Percentiles rank a stretch among this genome's conserved stretches.
phyloP scores from a whole-genome alignment of 305 asterid species.

The Fraxinus paxiana region DNA sequence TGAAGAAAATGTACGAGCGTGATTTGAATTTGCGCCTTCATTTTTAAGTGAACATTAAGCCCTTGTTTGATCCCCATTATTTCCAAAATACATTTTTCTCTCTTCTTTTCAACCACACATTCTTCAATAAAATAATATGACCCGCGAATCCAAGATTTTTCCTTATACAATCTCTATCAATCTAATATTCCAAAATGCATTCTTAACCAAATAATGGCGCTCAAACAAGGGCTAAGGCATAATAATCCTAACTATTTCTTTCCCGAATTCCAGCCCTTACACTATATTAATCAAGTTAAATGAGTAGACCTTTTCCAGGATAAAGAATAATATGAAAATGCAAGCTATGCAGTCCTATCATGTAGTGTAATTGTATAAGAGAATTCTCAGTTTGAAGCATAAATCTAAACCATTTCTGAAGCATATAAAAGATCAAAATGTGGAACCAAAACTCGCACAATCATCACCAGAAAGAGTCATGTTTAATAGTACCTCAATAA shows the following conservation, averaged over 20 bases:
- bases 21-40: not conserved
- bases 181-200: not conserved
- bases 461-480: not conserved
- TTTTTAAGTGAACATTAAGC: not conserved
- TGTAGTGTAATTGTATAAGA: not conserved
- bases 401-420: not conserved
- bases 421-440: not conserved
- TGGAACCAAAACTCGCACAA: not conserved
- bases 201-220: not conserved
- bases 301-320: not conserved
- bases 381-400: not conserved
- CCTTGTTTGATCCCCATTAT: not conserved
- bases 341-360: not conserved
- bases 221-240: not conserved
- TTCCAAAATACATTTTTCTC: not conserved
- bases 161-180: not conserved
- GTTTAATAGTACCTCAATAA: constrained; percentile 69
- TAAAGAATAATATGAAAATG: not conserved
- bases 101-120: not conserved
- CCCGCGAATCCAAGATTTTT: not conserved
- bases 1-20: not conserved
- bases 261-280: not conserved
- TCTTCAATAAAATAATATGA: not conserved
- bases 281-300: not conserved
- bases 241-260: not conserved